phyloP scores from a whole-genome alignment of 768 basidiomycete species.

The Tricholoma hemisulphureum region DNA sequence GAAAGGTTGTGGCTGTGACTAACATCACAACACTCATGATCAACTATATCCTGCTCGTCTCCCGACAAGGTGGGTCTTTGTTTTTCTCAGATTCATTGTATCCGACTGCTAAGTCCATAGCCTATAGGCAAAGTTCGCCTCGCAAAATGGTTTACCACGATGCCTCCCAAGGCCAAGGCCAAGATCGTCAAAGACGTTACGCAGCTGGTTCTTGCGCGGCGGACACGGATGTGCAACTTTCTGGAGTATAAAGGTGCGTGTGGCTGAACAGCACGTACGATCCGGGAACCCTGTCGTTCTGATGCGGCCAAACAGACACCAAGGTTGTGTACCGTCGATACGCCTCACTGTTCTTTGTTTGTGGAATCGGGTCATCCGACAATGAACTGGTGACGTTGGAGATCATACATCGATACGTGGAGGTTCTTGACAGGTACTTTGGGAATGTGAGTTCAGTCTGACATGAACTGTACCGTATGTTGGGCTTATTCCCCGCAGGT shows the following conservation, averaged over 20 bases:
- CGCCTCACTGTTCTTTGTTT: slow-evolving; percentile 93
- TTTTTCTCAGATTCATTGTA: slow-evolving; percentile 3
- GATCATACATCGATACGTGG: slow-evolving; percentile 92
- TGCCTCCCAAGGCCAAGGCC: slow-evolving; percentile 84
- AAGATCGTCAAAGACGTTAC: slow-evolving; percentile 99
- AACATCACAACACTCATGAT: slow-evolving; percentile 64
- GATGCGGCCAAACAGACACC: slow-evolving; percentile 51
- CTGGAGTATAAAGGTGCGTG: slow-evolving; percentile 93
- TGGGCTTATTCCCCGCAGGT: slow-evolving; percentile 46
- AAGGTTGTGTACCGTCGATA: slow-evolving; percentile 96
- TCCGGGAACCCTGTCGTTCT: slow-evolving; percentile 10
- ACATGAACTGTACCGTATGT: background rate
- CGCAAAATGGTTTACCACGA: slow-evolving; percentile 97
- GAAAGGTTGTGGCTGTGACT: too few relatives aligned
- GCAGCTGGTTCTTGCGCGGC: slow-evolving; percentile 90
- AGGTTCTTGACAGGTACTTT: slow-evolving; percentile 87
- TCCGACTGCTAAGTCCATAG: slow-evolving; percentile 5
- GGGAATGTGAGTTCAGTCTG: slow-evolving; percentile 68
- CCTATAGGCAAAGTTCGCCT: slow-evolving; percentile 87
- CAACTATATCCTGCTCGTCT: slow-evolving; percentile 97
- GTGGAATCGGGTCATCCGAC: slow-evolving; percentile 77
- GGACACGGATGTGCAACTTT: slow-evolving; percentile 98
- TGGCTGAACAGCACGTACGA: slow-evolving; percentile 1
- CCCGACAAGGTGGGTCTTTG: slow-evolving; percentile 75
- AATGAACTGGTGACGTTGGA: slow-evolving; percentile 93